Conservation (phyloP, 805 yeast species). For the Barnettozyma siamensis region DNA sequence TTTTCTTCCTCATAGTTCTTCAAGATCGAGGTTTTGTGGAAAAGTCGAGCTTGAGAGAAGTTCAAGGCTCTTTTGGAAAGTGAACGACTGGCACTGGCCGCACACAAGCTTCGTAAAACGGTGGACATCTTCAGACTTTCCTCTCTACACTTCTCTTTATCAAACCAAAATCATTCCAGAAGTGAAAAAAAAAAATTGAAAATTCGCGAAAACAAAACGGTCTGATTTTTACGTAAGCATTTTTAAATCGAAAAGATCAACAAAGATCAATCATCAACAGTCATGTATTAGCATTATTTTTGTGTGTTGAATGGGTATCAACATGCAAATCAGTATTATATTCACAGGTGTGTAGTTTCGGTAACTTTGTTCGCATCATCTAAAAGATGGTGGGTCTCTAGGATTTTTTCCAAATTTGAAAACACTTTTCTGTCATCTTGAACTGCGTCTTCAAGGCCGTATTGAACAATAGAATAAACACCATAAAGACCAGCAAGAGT, state of each 20-base stretch:
- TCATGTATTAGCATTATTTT: too few relatives aligned
- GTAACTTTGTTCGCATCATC: constrained; percentile 10
- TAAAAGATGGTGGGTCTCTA: constrained; percentile 25
- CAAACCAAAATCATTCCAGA: background rate
- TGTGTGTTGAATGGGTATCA: too few relatives aligned
- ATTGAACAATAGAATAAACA: constrained; percentile 49
- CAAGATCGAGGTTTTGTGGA: constrained; percentile 28
- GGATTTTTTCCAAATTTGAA: constrained; percentile 31
- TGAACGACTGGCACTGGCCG: background rate
- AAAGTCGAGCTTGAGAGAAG: constrained; percentile 18
- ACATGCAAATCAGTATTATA: background rate
- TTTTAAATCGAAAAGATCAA: too few relatives aligned
- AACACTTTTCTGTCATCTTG: constrained; percentile 40
- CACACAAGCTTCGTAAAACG: constrained; percentile 10
- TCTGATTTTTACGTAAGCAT: background rate
- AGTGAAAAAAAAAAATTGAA: background rate
- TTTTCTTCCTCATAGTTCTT: constrained; percentile 69
- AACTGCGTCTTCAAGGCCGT: constrained; percentile 60
- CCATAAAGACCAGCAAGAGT: constrained; percentile 56
- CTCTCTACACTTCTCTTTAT: too few relatives aligned
- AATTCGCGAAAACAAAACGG: background rate
- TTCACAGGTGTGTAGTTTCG: constrained; percentile 17
- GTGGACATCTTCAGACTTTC: constrained; percentile 12
- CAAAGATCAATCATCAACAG: too few relatives aligned
- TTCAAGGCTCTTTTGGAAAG: background rate